phyloP scores from a whole-genome alignment of 345 rosid genomes.

The Trapa incisa region DNA sequence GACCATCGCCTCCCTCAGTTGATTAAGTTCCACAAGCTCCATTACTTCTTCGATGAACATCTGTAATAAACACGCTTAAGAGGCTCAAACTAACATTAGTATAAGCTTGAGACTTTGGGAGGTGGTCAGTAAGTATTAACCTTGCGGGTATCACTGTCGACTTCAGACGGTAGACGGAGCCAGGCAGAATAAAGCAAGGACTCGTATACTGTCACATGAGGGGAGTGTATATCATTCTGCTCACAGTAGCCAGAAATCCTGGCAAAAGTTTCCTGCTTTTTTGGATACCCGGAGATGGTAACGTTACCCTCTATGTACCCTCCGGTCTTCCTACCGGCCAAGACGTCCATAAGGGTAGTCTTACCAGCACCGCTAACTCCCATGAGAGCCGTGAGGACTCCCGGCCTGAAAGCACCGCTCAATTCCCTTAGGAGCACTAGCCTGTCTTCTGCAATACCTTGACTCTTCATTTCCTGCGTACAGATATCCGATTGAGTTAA shows the following conservation, averaged over 20 bases:
- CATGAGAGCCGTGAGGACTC: conserved; percentile 1
- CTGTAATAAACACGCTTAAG: conserved; percentile 1
- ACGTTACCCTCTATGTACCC: conserved; percentile 3
- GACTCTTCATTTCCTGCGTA: conserved; percentile 6
- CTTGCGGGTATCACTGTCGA: background rate
- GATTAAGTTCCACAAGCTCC: conserved; percentile 15
- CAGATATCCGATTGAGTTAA: background rate
- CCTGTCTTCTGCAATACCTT: background rate
- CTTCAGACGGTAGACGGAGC: background rate
- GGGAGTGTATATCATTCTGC: conserved; percentile 6
- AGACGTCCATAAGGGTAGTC: conserved; percentile 1
- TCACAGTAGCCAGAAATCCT: background rate
- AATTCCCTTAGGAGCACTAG: background rate
- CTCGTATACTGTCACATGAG: conserved; percentile 4
- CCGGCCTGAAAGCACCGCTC: background rate
- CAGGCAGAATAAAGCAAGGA: conserved; percentile 1
- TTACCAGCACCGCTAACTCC: conserved; percentile 3
- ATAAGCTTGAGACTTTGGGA: background rate
- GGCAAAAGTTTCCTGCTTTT: conserved; percentile 3
- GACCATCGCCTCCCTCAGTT: conserved; percentile 12
- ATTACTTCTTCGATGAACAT: conserved; percentile 18
- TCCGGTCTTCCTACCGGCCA: background rate
- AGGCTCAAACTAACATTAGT: background rate
- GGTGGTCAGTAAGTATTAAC: background rate
- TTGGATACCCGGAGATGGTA: background rate